These are phyloP conservation scores for Cryptococcus sp. DNA, from an alignment of 1,284 basidiomycete genomes.

Conservation along the genomic window DNA sequence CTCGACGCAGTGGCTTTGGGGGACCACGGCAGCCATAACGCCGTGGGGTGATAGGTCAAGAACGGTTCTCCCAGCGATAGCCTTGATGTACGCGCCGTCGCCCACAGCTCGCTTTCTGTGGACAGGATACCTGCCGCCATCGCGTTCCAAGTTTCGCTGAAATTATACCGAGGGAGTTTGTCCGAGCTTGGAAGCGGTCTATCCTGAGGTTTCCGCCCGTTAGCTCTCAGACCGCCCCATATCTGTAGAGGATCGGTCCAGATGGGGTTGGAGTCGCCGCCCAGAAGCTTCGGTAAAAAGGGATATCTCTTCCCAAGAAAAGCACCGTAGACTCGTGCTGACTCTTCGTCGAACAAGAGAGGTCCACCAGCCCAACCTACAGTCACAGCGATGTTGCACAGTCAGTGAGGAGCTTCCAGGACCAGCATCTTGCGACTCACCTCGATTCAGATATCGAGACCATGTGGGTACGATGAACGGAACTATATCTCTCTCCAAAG, in stretches of 20 bases:
- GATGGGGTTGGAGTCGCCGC: conserved; percentile 7
- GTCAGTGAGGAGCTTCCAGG: neutral
- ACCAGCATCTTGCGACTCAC: neutral
- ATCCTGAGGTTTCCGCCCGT: neutral
- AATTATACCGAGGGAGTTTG: conserved; percentile 2
- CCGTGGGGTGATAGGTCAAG: conserved; percentile 17
- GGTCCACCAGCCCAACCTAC: conserved; percentile 4
- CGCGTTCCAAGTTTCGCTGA: neutral
- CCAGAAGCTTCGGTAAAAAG: conserved; percentile 6
- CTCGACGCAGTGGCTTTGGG: conserved; percentile 5
- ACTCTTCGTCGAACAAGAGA: conserved; percentile 1
- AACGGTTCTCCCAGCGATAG: conserved; percentile 4
- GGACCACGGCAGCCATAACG: conserved; percentile 7
- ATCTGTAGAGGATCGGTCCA: conserved; percentile 2
- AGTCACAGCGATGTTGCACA: neutral
- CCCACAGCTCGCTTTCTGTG: neutral
- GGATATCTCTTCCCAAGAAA: conserved; percentile 9
- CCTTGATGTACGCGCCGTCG: neutral
- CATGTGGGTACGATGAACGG: conserved; percentile 8
- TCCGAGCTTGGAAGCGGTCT: neutral
- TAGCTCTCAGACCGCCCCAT: neutral
- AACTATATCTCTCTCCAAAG: conserved; percentile 1
- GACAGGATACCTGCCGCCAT: neutral
- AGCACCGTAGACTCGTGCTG: conserved; percentile 2
- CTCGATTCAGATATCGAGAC: conserved; percentile 4